phyloP scores from a whole-genome alignment of 345 rosid genomes.

The Hevea brasiliensis region DNA sequence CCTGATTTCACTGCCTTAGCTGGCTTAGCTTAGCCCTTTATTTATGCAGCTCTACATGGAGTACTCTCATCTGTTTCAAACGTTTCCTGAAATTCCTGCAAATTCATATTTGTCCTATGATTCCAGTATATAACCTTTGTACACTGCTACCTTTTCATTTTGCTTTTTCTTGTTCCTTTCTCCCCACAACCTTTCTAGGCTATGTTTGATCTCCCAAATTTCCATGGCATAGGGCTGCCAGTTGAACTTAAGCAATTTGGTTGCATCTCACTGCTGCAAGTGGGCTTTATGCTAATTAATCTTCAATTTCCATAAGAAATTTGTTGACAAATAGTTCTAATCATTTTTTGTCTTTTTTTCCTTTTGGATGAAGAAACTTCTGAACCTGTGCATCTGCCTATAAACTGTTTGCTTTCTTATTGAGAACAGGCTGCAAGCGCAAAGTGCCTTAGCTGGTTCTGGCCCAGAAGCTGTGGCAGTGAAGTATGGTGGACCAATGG shows the following conservation, averaged over 20 bases:
- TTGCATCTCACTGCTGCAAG: neutral
- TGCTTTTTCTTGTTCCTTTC: too few relatives aligned
- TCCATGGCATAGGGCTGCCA: neutral
- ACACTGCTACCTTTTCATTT: neutral
- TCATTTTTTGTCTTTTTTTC: neutral
- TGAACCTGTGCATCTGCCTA: neutral
- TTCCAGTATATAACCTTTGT: neutral
- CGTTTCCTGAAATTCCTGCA: neutral
- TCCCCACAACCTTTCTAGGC: neutral
- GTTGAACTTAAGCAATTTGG: neutral
- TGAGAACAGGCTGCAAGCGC: conserved; percentile 85
- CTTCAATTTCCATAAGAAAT: neutral
- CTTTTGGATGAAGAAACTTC: neutral
- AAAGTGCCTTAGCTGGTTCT: conserved; percentile 62
- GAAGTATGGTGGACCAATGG: conserved; percentile 93
- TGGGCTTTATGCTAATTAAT: conserved; percentile 3
- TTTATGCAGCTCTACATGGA: neutral
- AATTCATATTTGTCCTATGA: neutral
- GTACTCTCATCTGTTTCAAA: neutral
- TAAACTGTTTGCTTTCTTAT: conserved; percentile 16
- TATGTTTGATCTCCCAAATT: neutral
- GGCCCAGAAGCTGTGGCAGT: conserved; percentile 55
- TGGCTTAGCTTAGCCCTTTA: neutral
- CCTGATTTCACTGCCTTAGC: neutral
- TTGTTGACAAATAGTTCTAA: neutral